Evolutionary conservation across 352 stramenopile genomes (phyloP), one percentile per base, ranked within the genome.

Genomic region (Pythium brassicae): DNA sequence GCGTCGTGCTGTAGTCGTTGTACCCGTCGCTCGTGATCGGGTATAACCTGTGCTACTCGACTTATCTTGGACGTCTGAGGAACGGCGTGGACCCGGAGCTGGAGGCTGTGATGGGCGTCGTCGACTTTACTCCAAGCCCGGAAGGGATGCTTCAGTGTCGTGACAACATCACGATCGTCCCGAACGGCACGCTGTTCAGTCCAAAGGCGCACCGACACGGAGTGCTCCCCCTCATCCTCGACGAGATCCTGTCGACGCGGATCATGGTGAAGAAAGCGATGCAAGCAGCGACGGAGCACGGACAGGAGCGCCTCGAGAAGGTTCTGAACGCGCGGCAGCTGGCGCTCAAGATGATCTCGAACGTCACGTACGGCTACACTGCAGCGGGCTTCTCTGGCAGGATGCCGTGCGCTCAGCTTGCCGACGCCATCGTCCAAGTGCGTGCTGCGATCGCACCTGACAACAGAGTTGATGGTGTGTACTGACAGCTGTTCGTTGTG

Each of bases 41-140:
- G 22, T 99, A 99, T 70, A 99, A 99, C 73, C 68, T 99, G 6
- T 99, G 97, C 72, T 99, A 98, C 71, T 98, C 94, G 32, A 99
- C 91, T 19, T 85, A 96, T 45, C 72, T 98, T 34, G 96, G 97
- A 11, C 95, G 96, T 45, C 66, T 99, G 14, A 76, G 86, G 10
- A 79, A 92, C 62, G 83, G 86, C 4, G 53, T 89, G 14, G 73
- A 91, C 25, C 61, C 76, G 12, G 76, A 90, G 23, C 47, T 95
- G 8, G 83, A 95, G 52, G 55, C 63, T 7, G 66, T 68, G 2
- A 64, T 95, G 47, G 86, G 86, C 3, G 86, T 93, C 1, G 54
- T 86, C 3, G 62, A 84, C 48, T 86, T 82, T 37, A 47, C 61
- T 27, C 72, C 78, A 1, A 78, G 65, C 25, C 40, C 68, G 12